Percentiles rank a stretch among this genome's conserved stretches.
Conservation (phyloP, 2,329 filamentous ascomycete genomes). For the Phoma sp. region DNA sequence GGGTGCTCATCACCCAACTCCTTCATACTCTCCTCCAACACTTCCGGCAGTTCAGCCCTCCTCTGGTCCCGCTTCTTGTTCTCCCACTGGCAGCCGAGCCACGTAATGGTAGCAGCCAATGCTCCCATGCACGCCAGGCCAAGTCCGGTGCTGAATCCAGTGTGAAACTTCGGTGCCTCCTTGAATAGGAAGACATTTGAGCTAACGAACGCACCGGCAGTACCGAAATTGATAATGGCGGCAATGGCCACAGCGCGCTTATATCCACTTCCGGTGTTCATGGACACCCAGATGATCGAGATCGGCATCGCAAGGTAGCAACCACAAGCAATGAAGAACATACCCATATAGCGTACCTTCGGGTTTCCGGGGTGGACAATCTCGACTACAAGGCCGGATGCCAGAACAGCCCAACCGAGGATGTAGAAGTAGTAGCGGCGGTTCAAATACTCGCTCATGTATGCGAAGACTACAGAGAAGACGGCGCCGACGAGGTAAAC, state of each 20-base stretch:
- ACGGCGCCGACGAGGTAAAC: slow-evolving; percentile 42
- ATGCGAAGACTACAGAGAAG: slow-evolving; percentile 41
- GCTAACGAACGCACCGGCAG: slow-evolving; percentile 63
- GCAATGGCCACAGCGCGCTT: slow-evolving; percentile 32
- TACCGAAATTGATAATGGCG: slow-evolving; percentile 54
- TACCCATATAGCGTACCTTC: slow-evolving; percentile 59
- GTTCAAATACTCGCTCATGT: slow-evolving; percentile 34
- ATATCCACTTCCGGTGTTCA: slow-evolving; percentile 53
- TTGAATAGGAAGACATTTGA: slow-evolving; percentile 44
- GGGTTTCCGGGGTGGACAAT: slow-evolving; percentile 47
- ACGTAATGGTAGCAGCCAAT: slow-evolving; percentile 39
- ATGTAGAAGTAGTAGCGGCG: slow-evolving; percentile 43
- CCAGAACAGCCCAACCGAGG: slow-evolving; percentile 48
- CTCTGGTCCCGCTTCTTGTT: slow-evolving; percentile 56
- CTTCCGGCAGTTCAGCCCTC: slow-evolving; percentile 49
- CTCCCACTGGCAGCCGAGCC: slow-evolving; percentile 59
- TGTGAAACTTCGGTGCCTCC: slow-evolving; percentile 34
- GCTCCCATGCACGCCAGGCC: slow-evolving; percentile 44
- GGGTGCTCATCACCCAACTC: slow-evolving; percentile 62
- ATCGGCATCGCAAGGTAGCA: slow-evolving; percentile 65
- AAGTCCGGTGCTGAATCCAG: slow-evolving; percentile 40
- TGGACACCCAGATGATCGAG: slow-evolving; percentile 64
- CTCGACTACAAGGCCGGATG: slow-evolving; percentile 60
- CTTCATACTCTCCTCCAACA: slow-evolving; percentile 25
- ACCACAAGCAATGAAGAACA: slow-evolving; percentile 62